phyloP scores from a whole-genome alignment of 805 yeast genomes.

The Cephaloascus fragrans region DNA sequence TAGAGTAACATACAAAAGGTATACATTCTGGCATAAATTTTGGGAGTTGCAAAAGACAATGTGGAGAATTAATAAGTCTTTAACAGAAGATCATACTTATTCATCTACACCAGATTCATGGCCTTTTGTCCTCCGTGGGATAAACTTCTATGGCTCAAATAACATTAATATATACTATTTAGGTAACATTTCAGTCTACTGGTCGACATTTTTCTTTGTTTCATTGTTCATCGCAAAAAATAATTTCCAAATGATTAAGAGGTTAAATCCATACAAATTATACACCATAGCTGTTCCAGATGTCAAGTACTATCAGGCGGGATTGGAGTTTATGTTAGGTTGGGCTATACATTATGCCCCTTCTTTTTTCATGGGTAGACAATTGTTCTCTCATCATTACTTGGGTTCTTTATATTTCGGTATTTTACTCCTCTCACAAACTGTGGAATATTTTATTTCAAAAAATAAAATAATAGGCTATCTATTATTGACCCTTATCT shows the following conservation, averaged over 20 bases:
- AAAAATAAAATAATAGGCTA: slow-evolving; percentile 17
- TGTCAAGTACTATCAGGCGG: slow-evolving; percentile 9
- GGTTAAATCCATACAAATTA: slow-evolving; percentile 20
- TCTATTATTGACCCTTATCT: slow-evolving; percentile 9
- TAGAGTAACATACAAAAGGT: slow-evolving; percentile 13
- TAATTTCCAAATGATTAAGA: slow-evolving; percentile 10
- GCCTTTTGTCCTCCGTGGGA: slow-evolving; percentile 53
- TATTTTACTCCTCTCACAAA: slow-evolving; percentile 32
- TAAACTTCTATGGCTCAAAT: slow-evolving; percentile 41
- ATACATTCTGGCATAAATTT: slow-evolving; percentile 40
- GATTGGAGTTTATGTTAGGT: slow-evolving; percentile 38
- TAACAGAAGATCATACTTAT: slow-evolving; percentile 38
- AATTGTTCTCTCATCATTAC: slow-evolving; percentile 35
- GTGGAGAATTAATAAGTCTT: slow-evolving; percentile 37
- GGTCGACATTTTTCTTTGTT: slow-evolving; percentile 26
- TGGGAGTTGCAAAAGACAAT: slow-evolving; percentile 47
- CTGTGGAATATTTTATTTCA: slow-evolving; percentile 27
- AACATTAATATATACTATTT: slow-evolving; percentile 41
- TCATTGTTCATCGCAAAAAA: slow-evolving; percentile 11
- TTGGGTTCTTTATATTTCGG: slow-evolving; percentile 41
- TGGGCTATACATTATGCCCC: slow-evolving; percentile 54
- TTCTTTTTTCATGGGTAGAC: slow-evolving; percentile 30
- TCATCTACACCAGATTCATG: slow-evolving; percentile 52
- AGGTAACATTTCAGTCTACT: slow-evolving; percentile 58
- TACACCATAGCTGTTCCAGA: slow-evolving; percentile 7